Evolutionary conservation across 495 filamentous ascomycete genomes (phyloP), one percentile per base, ranked within the genome.

Genomic region (Filosporella fistucella): DNA sequence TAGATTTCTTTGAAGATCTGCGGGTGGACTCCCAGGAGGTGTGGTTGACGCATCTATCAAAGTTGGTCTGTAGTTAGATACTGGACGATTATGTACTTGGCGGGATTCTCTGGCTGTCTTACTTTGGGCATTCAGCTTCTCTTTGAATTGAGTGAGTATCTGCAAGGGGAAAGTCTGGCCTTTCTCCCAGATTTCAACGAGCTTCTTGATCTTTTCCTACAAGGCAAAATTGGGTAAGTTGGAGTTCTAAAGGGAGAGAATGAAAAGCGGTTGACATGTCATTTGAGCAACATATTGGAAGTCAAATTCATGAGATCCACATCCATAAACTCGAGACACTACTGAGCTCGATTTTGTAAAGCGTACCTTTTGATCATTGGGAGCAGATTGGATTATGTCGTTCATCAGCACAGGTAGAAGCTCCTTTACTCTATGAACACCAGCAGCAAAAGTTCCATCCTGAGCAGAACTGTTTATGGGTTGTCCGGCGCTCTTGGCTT

Each of bases 331-430:
- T 44, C n/a, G 14, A 10, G 30, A 30, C 16, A 25, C 45, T 45
- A 43, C 30, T 28, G 45, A 44, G 41, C 38, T 55, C n/a, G n/a
- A n/a, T n/a, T n/a, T 56, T 58, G 63, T 56, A 63, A 60, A 66
- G 85, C 89, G 82, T 96, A 96, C 90, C 89, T 95, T 96, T 84
- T 98, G 93, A 70, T 95, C 90, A 67, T 86, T 81, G 26, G 94
- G 93, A 49, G 89, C 85, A 64, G 78, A 81, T 64, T 84, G 81
- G 62, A 95, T 80, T 68, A 96, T 91, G 68, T 96, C 91, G 71
- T 88, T 89, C 89, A 98, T 95, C 69, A 98, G 68, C 24, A 82
- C 80, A 54, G 93, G 90, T 57, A 97, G 77, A 61, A 96, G 70
- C 70, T 95, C 89, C 64, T 88, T 95, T 65, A 98, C 89, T 84